Evolutionary conservation across 441 rosid genomes (phyloP).

Genomic region (Arabidopsis hybrid): DNA sequence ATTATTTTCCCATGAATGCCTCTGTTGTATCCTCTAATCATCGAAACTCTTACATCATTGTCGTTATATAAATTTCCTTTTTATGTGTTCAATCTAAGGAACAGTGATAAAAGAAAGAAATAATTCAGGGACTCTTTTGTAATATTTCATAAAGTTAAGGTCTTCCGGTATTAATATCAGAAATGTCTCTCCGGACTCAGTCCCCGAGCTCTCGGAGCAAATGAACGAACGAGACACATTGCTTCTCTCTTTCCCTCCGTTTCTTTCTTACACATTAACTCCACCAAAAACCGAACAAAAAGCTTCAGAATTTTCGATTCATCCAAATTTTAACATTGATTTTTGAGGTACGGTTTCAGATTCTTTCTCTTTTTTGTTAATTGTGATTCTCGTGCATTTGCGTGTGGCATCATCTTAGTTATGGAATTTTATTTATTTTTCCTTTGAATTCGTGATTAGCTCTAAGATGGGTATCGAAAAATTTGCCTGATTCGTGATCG

Average conservation of each 20-base stretch:
- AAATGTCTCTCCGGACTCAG: constrained; percentile 5
- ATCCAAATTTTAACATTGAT: constrained; percentile 22
- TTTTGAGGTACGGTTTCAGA: constrained; percentile 20
- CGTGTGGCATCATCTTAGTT: constrained; percentile 17
- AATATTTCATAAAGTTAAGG: constrained; percentile 3
- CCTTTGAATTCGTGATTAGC: constrained; percentile 11
- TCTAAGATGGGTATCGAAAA: constrained; percentile 5
- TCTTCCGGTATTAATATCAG: constrained; percentile 18
- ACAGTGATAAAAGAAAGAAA: not conserved
- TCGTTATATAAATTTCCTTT: not conserved
- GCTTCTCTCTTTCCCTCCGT: constrained; percentile 43
- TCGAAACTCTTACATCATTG: constrained; percentile 22
- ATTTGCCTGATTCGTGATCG: constrained; percentile 18
- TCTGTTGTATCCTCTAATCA: constrained; percentile 13
- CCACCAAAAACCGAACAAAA: not conserved
- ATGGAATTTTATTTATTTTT: not conserved
- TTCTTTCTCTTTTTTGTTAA: not conserved
- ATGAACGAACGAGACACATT: constrained; percentile 37
- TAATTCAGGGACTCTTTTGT: not conserved
- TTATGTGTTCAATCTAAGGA: constrained; percentile 1
- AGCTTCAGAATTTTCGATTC: constrained; percentile 17
- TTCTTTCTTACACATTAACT: constrained; percentile 22
- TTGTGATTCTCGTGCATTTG: constrained; percentile 9
- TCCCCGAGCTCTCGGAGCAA: constrained; percentile 32
- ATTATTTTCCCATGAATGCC: not conserved